Evolutionary conservation across 176 grass and related monocot species (phyloP), one percentile per base, ranked within the genome.

Genomic region (Neostapfia colusana): DNA sequence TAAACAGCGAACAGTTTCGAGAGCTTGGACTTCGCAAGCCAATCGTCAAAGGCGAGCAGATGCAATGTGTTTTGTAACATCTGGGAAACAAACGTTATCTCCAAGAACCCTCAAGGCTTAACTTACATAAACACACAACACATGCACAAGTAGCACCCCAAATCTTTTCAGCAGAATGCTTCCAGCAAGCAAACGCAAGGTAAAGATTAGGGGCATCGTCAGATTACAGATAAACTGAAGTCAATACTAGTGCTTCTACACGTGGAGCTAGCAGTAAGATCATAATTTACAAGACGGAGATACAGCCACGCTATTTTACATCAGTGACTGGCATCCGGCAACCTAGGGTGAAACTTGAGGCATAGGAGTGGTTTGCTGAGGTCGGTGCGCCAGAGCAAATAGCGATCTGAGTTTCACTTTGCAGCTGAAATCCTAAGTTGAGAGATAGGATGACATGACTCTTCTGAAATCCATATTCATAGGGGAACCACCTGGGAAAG

Each of bases 381-480:
- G 76, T 90, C 79, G 78, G 80, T 59, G 63, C 59, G 75, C 16
- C 17, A 70, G 61, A 24, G 7, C n/a, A 10, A n/a, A 31, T 17
- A 9, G 60, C 15, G 43, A 65, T 54, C 44, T n/a, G 10, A 35
- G 28, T 23, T 61, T 69, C 58, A 21, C 31, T 31, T 73, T 20
- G 65, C 75, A 49, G 21, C 69, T 70, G 65, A 63, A 77, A 75
- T 49, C 67, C 83, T 90, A 92, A 37, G 76, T 83, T 64, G 88
- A 72, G 48, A 86, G 72, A 67, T 75, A 88, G 11, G 95, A 85
- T 56, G 95, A 87, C 95, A 99, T 90, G 54, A 82, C 80, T 58
- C 91, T 92, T 70, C 28, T 88, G 70, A 92, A 89, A 63, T 92
- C 83, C 28, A 82, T 50, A 75, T 76, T 80, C 71, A 76, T 75